Evolutionary conservation across 1,284 basidiomycete species (phyloP).

Genomic region (Baeospora myosura): DNA sequence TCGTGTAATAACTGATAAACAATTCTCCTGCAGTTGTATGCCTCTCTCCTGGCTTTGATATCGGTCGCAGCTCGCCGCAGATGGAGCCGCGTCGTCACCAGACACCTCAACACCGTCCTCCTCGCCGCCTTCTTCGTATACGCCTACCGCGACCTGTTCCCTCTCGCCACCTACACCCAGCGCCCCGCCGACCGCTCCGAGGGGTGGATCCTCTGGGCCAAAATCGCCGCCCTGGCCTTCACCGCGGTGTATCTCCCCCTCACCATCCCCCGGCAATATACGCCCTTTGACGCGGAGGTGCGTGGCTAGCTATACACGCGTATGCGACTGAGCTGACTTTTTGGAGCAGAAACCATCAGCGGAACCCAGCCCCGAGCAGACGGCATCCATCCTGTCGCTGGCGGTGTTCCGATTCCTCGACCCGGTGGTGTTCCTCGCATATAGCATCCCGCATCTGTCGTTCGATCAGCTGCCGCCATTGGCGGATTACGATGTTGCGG

Average conservation of each 20-base stretch:
- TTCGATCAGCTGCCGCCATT: constrained; percentile 37
- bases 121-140: constrained; percentile 3
- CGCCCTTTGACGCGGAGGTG: constrained; percentile 27
- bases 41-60: constrained; percentile 1
- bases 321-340: background rate
- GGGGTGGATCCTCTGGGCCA: constrained; percentile 20
- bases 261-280: constrained; percentile 23
- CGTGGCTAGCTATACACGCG: background rate
- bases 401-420: constrained; percentile 46
- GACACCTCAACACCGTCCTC: constrained; percentile 6
- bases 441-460: constrained; percentile 26
- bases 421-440: constrained; percentile 30
- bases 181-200: constrained; percentile 13
- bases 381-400: constrained; percentile 42
- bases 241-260: constrained; percentile 23
- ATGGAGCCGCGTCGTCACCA: background rate
- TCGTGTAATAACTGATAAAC: no score
- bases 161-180: constrained; percentile 4
- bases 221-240: constrained; percentile 19
- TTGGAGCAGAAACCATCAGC: constrained; percentile 25
- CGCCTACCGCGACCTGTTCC: constrained; percentile 5
- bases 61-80: background rate
- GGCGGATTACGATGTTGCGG: constrained; percentile 41
- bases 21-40: background rate
- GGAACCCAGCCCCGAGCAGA: constrained; percentile 48